These are phyloP conservation scores for Collybia nuda DNA, from an alignment of 768 basidiomycete species.

Conservation along the genomic window DNA sequence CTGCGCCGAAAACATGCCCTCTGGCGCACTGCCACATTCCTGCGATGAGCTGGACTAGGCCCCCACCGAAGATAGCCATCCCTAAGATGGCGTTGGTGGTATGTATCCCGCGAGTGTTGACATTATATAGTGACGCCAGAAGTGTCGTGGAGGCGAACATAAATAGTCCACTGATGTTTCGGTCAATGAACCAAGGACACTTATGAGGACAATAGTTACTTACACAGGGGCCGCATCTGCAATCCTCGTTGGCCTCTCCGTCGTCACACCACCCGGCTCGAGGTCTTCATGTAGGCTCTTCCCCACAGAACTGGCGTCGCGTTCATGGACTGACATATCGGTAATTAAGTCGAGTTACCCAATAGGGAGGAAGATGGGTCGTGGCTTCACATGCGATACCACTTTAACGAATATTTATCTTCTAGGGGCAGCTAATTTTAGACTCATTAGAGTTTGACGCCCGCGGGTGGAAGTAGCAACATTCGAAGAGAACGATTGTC, in stretches of 20 bases:
- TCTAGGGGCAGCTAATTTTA: no score
- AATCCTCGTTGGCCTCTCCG: constrained; percentile 19
- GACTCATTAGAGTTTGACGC: no score
- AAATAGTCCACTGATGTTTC: constrained; percentile 30
- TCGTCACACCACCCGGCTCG: not conserved
- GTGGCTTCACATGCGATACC: no score
- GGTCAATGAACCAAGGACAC: not conserved
- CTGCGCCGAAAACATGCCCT: constrained; percentile 65
- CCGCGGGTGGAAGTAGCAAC: no score
- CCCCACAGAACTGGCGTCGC: constrained; percentile 1
- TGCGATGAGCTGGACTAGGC: constrained; percentile 74
- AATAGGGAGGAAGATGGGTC: no score
- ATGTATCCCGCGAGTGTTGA: constrained; percentile 45
- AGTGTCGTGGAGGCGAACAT: constrained; percentile 55
- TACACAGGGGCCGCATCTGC: constrained; percentile 33
- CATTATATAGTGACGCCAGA: constrained; percentile 69
- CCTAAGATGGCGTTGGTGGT: constrained; percentile 68
- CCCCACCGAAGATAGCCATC: constrained; percentile 75
- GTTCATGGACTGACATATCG: not conserved
- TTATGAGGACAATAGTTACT: constrained; percentile 5
- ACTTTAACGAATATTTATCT: no score
- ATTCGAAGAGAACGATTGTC: no score
- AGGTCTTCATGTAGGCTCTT: not conserved
- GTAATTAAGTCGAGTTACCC: no score
- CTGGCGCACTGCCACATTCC: constrained; percentile 78